phyloP scores from a whole-genome alignment of 257 asterid genomes.

The Forsythia suspensa region DNA sequence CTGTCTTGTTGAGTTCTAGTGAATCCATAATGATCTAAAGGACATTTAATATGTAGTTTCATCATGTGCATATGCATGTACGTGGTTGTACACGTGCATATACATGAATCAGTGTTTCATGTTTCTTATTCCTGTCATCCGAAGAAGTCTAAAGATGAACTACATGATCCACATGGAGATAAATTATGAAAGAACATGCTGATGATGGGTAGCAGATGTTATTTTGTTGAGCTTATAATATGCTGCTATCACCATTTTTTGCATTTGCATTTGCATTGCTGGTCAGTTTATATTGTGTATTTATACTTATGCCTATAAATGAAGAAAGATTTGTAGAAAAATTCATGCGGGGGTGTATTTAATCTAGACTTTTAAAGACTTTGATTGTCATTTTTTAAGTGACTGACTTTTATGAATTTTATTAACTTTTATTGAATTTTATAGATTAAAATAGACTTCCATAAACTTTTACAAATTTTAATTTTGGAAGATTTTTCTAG shows the following conservation, averaged over 20 bases:
- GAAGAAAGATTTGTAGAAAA: not conserved
- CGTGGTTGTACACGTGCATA: too few species aligned
- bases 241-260: not conserved
- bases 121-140: not conserved
- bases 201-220: constrained; percentile 4
- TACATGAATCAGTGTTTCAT: not conserved
- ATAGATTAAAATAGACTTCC: too few species aligned
- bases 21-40: not conserved
- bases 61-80: too few species aligned
- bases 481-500: too few species aligned
- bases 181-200: not conserved
- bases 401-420: too few species aligned
- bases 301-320: not conserved
- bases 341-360: not conserved
- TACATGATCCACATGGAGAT: constrained; percentile 8
- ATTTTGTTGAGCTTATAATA: not conserved
- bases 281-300: not conserved
- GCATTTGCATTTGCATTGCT: constrained; percentile 2
- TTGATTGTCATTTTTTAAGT: too few species aligned
- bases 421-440: too few species aligned
- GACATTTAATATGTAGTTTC: not conserved
- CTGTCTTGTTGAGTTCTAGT: constrained; percentile 1
- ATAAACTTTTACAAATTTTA: too few species aligned
- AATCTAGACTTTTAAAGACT: too few species aligned
- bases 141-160: not conserved